These are phyloP conservation scores for Striga asiatica DNA, from an alignment of 257 asterid species.

Conservation along the genomic window DNA sequence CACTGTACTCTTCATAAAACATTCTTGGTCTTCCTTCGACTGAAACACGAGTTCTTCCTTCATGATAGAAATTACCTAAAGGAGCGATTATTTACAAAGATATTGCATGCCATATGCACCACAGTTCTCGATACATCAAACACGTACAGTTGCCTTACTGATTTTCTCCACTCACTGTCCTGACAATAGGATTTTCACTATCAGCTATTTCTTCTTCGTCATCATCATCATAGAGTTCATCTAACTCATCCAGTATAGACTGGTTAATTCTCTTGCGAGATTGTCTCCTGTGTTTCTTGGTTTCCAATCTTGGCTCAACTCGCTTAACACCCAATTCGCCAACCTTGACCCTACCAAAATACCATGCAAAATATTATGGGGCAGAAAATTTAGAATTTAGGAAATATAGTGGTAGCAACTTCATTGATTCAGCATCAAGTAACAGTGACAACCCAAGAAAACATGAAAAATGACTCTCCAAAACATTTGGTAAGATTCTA, in stretches of 20 bases:
- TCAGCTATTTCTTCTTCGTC: slow-evolving; percentile 38
- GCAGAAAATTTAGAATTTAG: not conserved
- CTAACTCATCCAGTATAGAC: slow-evolving; percentile 58
- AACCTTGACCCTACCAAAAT: slow-evolving; percentile 48
- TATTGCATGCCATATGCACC: not conserved
- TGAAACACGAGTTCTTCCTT: not conserved
- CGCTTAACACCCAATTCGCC: slow-evolving; percentile 76
- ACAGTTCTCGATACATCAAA: not conserved
- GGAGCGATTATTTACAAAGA: slow-evolving; percentile 13
- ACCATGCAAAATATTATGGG: not conserved
- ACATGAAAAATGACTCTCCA: no score
- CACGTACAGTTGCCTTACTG: slow-evolving; percentile 7
- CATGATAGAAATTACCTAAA: not conserved
- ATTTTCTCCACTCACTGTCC: slow-evolving; percentile 35
- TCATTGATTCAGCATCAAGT: not conserved
- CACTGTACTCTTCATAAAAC: not conserved
- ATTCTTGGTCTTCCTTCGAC: not conserved
- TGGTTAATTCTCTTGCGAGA: slow-evolving; percentile 87
- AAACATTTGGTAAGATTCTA: no score
- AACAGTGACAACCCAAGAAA: no score
- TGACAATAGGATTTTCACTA: slow-evolving; percentile 28
- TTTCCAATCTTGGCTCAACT: slow-evolving; percentile 79
- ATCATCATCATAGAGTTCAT: slow-evolving; percentile 39
- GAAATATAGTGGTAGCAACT: not conserved
- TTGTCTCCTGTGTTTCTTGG: slow-evolving; percentile 81